Evolutionary conservation across 2,329 filamentous ascomycete genomes (phyloP), one percentile per base, ranked within the genome.

Genomic region (Elsinoe arachidis): DNA sequence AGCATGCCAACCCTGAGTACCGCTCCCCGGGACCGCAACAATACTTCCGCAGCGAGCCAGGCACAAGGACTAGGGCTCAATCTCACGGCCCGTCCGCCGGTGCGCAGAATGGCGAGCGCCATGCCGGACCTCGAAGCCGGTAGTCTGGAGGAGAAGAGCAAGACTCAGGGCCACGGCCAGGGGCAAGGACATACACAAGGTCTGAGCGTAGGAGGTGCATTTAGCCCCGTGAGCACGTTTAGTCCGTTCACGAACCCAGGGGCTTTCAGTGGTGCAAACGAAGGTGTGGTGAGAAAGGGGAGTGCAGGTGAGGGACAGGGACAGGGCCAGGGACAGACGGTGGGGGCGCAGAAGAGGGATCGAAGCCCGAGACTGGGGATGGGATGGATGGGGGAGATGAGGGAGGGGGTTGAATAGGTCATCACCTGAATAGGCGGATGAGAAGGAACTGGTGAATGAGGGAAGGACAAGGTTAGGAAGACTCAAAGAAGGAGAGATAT

Each of bases 321-420:
- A 3, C 51, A 53, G 33, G n/a, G 10, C 6, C 47, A 17, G n/a
- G 14, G 10, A 3, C 47, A 17, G n/a, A 5, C 17, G 17, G n/a
- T 19, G 10, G 15, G 21, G 41, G 5, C 11, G 21, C 19, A 37
- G 30, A 46, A 46, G 39, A 47, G 26, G 33, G 54, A 56, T 17
- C 34, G 33, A 6, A 56, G 43, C 26, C 39, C 54, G 33, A 35
- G 54, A 17, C 23, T 56, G 38, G 54, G 54, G 3, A 23, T 34
- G 19, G 43, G 54, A 12, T 56, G 39, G 39, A 56, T 56, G 54
- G 54, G 54, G 21, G 54, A 56, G 21, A 38, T 56, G 41, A 56
- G 54, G 43, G 41, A 46, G 41, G 54, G 41, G 10, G 33, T 56
- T 9, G 37, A 46, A 21, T 43, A 23, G 33, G 10, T 26, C 15